phyloP scores from a whole-genome alignment of 2,329 filamentous ascomycete species.

The Talaromyces sp. region DNA sequence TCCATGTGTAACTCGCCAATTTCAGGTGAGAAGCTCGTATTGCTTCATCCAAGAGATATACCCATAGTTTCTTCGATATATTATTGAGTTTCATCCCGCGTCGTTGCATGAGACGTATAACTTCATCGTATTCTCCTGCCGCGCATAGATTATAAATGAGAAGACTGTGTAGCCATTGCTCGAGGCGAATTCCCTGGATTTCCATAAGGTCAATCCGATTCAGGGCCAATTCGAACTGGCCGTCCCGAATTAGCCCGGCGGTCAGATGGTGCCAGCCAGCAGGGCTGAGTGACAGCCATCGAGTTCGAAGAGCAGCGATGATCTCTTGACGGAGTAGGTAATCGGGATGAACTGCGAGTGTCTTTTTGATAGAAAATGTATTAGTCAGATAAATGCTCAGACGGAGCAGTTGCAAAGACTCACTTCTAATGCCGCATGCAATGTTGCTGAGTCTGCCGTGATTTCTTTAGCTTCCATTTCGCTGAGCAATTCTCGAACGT shows the following conservation, averaged over 20 bases:
- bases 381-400: neutral
- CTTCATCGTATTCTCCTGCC: constrained; percentile 70
- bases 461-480: constrained; percentile 66
- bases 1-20: constrained; percentile 69
- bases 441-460: constrained; percentile 60
- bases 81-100: constrained; percentile 46
- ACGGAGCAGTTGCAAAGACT: neutral
- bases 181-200: constrained; percentile 50
- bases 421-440: constrained; percentile 67
- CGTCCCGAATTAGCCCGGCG: constrained; percentile 72
- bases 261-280: constrained; percentile 64
- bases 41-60: constrained; percentile 71
- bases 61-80: constrained; percentile 59
- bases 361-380: constrained; percentile 37
- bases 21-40: constrained; percentile 59
- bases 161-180: constrained; percentile 73
- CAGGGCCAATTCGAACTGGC: constrained; percentile 76
- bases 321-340: constrained; percentile 70
- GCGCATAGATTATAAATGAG: constrained; percentile 70
- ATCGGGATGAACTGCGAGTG: constrained; percentile 78
- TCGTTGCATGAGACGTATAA: constrained; percentile 62
- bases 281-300: constrained; percentile 63
- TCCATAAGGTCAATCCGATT: constrained; percentile 64
- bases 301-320: constrained; percentile 58
- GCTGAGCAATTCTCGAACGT: constrained; percentile 59